phyloP scores from a whole-genome alignment of 148 eudicot genomes.

The Persicaria tinctoria region DNA sequence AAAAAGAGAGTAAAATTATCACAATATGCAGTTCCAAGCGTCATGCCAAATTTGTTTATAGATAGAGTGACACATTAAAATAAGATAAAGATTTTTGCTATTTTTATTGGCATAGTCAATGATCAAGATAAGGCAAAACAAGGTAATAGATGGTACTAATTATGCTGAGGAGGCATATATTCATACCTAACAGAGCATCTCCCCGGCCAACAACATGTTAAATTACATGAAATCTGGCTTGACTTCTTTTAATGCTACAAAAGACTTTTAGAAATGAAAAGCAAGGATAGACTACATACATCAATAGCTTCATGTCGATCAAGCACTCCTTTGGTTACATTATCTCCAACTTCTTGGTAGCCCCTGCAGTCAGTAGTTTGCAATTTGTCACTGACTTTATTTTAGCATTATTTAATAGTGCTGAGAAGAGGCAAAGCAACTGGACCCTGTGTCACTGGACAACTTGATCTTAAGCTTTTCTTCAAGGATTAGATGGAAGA shows the following conservation, averaged over 20 bases:
- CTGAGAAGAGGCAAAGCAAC: conserved; percentile 14
- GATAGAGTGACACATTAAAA: too few species aligned
- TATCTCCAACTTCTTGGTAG: conserved; percentile 85
- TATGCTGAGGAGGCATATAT: background rate
- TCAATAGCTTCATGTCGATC: conserved; percentile 97
- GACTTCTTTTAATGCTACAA: too few species aligned
- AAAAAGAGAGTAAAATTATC: background rate
- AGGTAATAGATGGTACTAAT: background rate
- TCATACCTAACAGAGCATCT: background rate
- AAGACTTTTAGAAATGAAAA: conserved; percentile 4
- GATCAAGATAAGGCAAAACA: background rate
- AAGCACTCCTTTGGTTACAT: conserved; percentile 81
- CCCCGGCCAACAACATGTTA: background rate
- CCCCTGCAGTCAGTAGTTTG: conserved; percentile 49
- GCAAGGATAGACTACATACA: conserved; percentile 38
- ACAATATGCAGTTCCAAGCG: background rate
- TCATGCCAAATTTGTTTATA: background rate
- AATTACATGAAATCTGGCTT: too few species aligned
- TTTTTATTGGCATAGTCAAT: background rate
- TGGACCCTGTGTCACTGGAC: conserved; percentile 71
- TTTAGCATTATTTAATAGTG: background rate
- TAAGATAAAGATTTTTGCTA: background rate
- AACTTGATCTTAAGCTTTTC: conserved; percentile 79
- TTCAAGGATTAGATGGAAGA: conserved; percentile 63
- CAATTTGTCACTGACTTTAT: background rate